These are phyloP conservation scores for Hanseniaspora pseudoguilliermondii DNA, from an alignment of 805 yeast species.

Conservation along the genomic window DNA sequence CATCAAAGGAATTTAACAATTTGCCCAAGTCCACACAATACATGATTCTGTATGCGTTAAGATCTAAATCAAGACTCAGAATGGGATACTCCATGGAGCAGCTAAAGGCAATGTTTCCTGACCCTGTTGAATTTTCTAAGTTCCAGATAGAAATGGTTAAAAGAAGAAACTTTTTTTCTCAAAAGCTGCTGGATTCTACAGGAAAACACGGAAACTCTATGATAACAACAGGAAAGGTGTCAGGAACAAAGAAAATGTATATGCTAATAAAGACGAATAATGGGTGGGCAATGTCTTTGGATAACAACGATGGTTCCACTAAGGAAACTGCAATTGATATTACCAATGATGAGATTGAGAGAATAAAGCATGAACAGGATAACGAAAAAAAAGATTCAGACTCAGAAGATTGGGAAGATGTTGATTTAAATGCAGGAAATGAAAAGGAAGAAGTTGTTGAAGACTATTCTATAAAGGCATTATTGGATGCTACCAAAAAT, in stretches of 20 bases:
- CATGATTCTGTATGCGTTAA: constrained; percentile 67
- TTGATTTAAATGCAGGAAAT: constrained; percentile 25
- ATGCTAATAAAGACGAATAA: constrained; percentile 60
- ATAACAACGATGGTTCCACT: constrained; percentile 32
- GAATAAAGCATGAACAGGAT: constrained; percentile 12
- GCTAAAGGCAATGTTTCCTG: constrained; percentile 64
- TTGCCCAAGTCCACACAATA: constrained; percentile 82
- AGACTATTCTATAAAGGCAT: constrained; percentile 33
- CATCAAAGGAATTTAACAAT: constrained; percentile 58
- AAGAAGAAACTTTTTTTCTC: constrained; percentile 82
- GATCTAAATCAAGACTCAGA: constrained; percentile 76
- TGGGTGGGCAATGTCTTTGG: constrained; percentile 71
- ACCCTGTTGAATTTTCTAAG: constrained; percentile 77
- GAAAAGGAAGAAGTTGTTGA: constrained; percentile 19
- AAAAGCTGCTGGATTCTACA: constrained; percentile 65
- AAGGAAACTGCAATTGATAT: constrained; percentile 34
- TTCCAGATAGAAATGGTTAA: constrained; percentile 90
- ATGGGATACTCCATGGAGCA: constrained; percentile 94
- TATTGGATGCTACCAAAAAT: constrained; percentile 20
- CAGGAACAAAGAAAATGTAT: constrained; percentile 71
- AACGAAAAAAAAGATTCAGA: constrained; percentile 26
- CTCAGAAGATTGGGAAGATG: constrained; percentile 61
- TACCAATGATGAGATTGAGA: constrained; percentile 14
- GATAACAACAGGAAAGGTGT: constrained; percentile 42
- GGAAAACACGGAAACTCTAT: constrained; percentile 50